These are phyloP conservation scores for Syncephalis fuscata DNA, from an alignment of 371 early-diverging fungal species.

Conservation along the genomic window DNA sequence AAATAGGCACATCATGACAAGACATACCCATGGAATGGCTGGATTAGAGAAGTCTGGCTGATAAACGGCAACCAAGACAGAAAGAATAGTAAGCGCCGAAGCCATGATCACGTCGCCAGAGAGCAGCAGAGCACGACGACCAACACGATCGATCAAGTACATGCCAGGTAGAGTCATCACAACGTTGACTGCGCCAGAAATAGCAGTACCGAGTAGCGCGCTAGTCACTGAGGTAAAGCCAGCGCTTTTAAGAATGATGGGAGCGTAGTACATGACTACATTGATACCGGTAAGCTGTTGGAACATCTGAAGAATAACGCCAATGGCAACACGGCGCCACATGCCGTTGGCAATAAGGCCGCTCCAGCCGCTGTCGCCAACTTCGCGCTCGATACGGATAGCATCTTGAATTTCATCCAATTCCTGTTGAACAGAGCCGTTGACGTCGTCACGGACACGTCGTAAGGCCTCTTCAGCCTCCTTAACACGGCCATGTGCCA, in stretches of 20 bases:
- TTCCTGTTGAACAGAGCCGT: conserved; percentile 33
- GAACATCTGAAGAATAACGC: conserved; percentile 48
- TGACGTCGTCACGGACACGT: not conserved
- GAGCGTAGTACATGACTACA: conserved; percentile 55
- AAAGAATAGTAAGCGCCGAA: conserved; percentile 20
- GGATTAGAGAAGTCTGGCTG: conserved; percentile 13
- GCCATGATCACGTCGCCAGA: conserved; percentile 35
- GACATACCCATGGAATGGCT: conserved; percentile 27
- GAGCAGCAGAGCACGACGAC: conserved; percentile 33
- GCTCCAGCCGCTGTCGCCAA: conserved; percentile 42
- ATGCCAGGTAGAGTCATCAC: conserved; percentile 56
- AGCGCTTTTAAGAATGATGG: conserved; percentile 42
- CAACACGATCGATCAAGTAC: conserved; percentile 54
- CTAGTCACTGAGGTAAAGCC: conserved; percentile 30
- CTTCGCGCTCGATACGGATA: conserved; percentile 40
- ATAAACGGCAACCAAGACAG: not conserved
- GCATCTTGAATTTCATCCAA: conserved; percentile 49
- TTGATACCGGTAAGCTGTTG: conserved; percentile 64
- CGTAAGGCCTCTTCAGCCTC: not conserved
- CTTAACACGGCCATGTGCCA: conserved; percentile 17
- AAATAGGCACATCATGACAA: conserved; percentile 51
- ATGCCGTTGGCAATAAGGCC: conserved; percentile 44
- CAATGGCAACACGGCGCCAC: conserved; percentile 39
- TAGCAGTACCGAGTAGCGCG: conserved; percentile 43
- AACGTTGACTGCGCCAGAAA: conserved; percentile 54